Conservation (phyloP, 2,329 filamentous ascomycete species). For the Aspergillus aculeatus region DNA sequence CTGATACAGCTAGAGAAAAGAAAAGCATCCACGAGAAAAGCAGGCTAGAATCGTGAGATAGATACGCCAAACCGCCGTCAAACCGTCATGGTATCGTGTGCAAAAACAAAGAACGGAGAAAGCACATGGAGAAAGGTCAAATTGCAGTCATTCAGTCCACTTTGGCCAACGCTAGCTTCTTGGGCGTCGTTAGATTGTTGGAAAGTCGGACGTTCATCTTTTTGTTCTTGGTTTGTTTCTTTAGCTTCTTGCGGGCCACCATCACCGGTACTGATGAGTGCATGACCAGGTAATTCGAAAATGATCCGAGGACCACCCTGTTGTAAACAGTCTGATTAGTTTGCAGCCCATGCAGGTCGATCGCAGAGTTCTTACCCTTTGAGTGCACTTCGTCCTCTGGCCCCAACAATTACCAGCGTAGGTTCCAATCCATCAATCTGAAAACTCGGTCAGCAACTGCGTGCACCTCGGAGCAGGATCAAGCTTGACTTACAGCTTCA, state of each 20-base stretch:
- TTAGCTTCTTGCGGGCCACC: conserved; percentile 87
- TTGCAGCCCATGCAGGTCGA: background rate
- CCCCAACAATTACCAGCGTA: conserved; percentile 89
- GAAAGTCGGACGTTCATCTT: conserved; percentile 69
- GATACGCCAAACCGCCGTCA: conserved; percentile 4
- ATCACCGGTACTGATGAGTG: conserved; percentile 97
- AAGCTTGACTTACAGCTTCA: conserved; percentile 64
- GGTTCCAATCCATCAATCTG: conserved; percentile 86
- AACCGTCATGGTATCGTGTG: conserved; percentile 1
- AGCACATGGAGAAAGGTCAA: background rate
- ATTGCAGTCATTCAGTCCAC: conserved; percentile 58
- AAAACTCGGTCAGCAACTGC: background rate
- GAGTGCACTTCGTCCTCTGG: conserved; percentile 82
- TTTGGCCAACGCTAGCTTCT: conserved; percentile 69
- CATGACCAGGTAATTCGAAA: conserved; percentile 95
- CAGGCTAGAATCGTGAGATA: background rate
- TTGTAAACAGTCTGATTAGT: background rate
- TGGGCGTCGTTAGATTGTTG: conserved; percentile 76
- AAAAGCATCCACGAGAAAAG: background rate
- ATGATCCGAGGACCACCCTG: conserved; percentile 90
- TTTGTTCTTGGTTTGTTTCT: conserved; percentile 82
- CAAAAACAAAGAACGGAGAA: background rate
- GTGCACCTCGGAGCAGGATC: background rate
- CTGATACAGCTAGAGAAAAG: conserved; percentile 11
- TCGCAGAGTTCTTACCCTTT: conserved; percentile 69